These are phyloP conservation scores for Trametes cinnabarina DNA, from an alignment of 768 basidiomycete genomes.

Conservation along the genomic window DNA sequence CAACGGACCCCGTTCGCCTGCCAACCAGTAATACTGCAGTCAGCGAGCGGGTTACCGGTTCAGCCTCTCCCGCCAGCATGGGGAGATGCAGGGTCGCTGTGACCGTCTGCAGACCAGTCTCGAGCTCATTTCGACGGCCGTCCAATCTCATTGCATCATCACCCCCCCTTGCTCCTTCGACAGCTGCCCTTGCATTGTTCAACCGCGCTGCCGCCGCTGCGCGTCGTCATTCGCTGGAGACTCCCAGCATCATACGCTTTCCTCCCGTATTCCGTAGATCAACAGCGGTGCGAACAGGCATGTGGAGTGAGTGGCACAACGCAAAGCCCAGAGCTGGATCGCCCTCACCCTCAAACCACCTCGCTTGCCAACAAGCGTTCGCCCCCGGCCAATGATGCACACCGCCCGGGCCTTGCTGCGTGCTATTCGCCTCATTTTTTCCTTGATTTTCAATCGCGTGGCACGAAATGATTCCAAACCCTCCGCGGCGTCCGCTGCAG, in stretches of 20 bases:
- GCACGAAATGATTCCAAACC: not conserved
- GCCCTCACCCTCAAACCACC: slow-evolving; percentile 4
- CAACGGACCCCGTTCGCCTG: too few relatives aligned
- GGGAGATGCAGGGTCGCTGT: too few relatives aligned
- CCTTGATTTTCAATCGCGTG: not conserved
- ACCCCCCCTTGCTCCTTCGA: too few relatives aligned
- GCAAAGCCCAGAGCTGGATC: slow-evolving; percentile 4
- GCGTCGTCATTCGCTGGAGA: not conserved
- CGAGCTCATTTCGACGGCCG: slow-evolving; percentile 2
- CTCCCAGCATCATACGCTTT: not conserved
- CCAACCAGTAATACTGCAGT: too few relatives aligned
- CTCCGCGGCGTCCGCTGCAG: not conserved
- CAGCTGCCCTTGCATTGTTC: not conserved
- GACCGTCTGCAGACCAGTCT: not conserved
- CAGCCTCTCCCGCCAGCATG: not conserved
- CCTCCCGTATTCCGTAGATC: slow-evolving; percentile 6
- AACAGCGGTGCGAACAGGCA: too few relatives aligned
- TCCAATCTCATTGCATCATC: too few relatives aligned
- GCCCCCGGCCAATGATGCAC: not conserved
- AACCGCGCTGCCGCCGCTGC: not conserved
- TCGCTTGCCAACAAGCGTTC: not conserved
- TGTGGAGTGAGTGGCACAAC: not conserved
- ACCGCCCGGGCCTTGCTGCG: too few relatives aligned
- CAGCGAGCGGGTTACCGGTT: too few relatives aligned
- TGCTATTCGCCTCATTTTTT: too few relatives aligned